Conservation (phyloP, 2,329 filamentous ascomycete genomes). For the Neopestalotiopsis rosae region DNA sequence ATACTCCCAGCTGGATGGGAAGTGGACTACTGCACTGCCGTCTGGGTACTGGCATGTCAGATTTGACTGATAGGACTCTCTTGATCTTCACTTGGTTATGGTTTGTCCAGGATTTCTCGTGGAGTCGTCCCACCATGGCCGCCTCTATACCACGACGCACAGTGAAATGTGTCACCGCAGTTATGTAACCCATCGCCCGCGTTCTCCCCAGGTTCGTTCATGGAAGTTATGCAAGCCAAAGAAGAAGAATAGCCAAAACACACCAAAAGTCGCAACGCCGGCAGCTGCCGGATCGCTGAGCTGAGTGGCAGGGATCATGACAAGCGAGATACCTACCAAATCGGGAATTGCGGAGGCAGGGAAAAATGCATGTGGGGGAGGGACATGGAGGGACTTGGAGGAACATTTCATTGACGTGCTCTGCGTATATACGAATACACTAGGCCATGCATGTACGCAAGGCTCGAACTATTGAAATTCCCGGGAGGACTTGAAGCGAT, state of each 20-base stretch:
- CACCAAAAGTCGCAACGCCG: not conserved
- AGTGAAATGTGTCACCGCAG: no score
- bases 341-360: constrained; percentile 12
- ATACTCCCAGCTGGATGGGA: no score
- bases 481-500: not conserved
- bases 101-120: no score
- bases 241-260: not conserved
- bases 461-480: not conserved
- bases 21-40: no score
- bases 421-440: not conserved
- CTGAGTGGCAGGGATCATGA: not conserved
- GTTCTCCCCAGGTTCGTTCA: no score
- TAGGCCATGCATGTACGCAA: not conserved
- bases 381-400: not conserved
- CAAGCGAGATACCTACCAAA: not conserved
- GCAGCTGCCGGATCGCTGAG: not conserved
- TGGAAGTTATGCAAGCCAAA: not conserved
- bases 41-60: no score
- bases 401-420: no score
- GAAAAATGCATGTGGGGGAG: not conserved
- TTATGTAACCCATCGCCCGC: no score
- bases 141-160: no score
- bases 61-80: no score
- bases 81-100: no score
- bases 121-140: no score